A percentile compares a stretch with the other conserved stretches of the same genome.
Evolutionary conservation across 257 asterid genomes (phyloP).

Genomic region (Gentiana straminea): DNA sequence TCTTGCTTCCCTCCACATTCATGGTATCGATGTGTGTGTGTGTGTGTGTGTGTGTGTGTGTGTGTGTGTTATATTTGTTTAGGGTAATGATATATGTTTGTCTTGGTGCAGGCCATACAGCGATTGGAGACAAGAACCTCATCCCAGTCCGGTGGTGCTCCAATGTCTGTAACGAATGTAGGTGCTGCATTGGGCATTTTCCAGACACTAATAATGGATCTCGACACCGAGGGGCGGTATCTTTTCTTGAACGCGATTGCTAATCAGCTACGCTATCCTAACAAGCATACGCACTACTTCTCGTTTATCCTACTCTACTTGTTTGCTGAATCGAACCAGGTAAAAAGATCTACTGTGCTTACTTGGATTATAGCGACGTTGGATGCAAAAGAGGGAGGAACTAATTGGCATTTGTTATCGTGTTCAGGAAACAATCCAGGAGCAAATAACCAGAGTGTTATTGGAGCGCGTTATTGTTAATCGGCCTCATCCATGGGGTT

Average conservation of each 20-base stretch:
- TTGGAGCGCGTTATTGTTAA: conserved; percentile 77
- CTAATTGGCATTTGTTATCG: not conserved
- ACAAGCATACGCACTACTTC: conserved; percentile 94
- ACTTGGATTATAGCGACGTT: not conserved
- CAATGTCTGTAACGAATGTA: conserved; percentile 45
- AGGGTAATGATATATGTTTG: conserved; percentile 2
- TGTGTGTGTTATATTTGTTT: not conserved
- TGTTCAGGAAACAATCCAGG: conserved; percentile 80
- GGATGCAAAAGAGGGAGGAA: not conserved
- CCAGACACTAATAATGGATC: conserved; percentile 68
- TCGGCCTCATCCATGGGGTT: conserved; percentile 99
- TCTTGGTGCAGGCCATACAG: conserved; percentile 59
- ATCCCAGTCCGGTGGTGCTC: conserved; percentile 47
- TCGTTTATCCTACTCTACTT: conserved; percentile 80
- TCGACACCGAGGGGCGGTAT: conserved; percentile 94
- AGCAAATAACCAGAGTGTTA: conserved; percentile 86
- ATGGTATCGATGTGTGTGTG: not conserved
- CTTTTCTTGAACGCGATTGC: conserved; percentile 89
- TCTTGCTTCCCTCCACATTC: not conserved
- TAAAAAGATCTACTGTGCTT: not conserved
- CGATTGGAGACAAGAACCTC: conserved; percentile 69
- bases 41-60: not conserved
- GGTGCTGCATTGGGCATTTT: conserved; percentile 88
- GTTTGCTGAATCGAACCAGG: conserved; percentile 85
- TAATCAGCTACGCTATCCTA: conserved; percentile 94